Evolutionary conservation across 495 filamentous ascomycete species (phyloP).

Genomic region (Neurospora hispaniola): DNA sequence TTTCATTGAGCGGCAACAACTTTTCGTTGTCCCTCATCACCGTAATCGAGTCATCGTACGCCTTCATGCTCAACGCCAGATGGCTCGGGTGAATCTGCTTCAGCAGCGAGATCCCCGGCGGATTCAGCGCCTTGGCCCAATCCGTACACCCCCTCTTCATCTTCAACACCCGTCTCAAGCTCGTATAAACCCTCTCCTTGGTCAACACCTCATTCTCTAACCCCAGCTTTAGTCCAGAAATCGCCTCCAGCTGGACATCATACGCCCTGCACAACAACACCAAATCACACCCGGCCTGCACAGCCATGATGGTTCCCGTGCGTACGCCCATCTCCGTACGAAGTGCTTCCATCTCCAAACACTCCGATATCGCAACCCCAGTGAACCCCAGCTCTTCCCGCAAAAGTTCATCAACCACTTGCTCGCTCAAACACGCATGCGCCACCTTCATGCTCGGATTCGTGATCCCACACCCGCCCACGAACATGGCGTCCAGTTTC

Average conservation of each 20-base stretch:
- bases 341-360: constrained; percentile 88
- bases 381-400: constrained; percentile 74
- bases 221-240: constrained; percentile 72
- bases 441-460: constrained; percentile 81
- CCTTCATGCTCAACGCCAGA: constrained; percentile 63
- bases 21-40: constrained; percentile 75
- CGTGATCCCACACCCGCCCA: constrained; percentile 79
- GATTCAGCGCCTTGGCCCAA: constrained; percentile 76
- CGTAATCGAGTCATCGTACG: constrained; percentile 79
- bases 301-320: constrained; percentile 86
- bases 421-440: constrained; percentile 84
- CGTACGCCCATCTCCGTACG: constrained; percentile 88
- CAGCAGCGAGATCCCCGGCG: constrained; percentile 57
- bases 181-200: constrained; percentile 61
- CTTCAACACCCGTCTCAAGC: constrained; percentile 58
- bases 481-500: constrained; percentile 78
- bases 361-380: constrained; percentile 87
- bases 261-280: constrained; percentile 78
- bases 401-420: constrained; percentile 77
- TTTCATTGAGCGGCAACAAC: constrained; percentile 64
- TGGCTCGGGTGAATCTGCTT: constrained; percentile 73
- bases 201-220: constrained; percentile 78
- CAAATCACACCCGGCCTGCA: constrained; percentile 83
- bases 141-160: constrained; percentile 70
- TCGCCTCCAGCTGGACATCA: constrained; percentile 75